These are phyloP conservation scores for Termitomyces sp. DNA, from an alignment of 768 basidiomycete species.

Conservation along the genomic window DNA sequence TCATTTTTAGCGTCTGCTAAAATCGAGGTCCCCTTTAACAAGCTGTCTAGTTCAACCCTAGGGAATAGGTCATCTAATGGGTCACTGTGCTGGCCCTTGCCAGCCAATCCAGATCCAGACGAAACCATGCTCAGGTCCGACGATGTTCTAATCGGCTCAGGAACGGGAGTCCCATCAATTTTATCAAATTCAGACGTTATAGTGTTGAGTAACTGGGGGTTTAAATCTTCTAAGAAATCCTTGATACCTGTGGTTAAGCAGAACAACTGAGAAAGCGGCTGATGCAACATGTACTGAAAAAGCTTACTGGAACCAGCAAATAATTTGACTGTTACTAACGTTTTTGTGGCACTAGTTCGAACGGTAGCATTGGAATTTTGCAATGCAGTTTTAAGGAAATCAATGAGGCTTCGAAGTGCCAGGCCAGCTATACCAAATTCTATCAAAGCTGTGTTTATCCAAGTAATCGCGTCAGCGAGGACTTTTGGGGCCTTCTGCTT, in stretches of 20 bases:
- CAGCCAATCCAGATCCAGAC: slow-evolving; percentile 34
- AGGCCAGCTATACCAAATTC: slow-evolving; percentile 93
- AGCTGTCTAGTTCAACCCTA: slow-evolving; percentile 83
- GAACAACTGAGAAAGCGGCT: background rate
- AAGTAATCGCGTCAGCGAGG: slow-evolving; percentile 81
- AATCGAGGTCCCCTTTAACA: slow-evolving; percentile 80
- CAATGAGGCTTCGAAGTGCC: slow-evolving; percentile 77
- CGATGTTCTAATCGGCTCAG: slow-evolving; percentile 73
- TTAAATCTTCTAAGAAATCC: slow-evolving; percentile 89
- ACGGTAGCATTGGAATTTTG: slow-evolving; percentile 94
- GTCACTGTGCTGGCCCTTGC: slow-evolving; percentile 40
- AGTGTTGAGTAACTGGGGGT: slow-evolving; percentile 86
- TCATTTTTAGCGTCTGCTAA: slow-evolving; percentile 84
- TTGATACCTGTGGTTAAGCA: slow-evolving; percentile 60
- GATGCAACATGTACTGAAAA: background rate
- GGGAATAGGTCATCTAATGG: slow-evolving; percentile 94
- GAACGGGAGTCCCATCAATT: slow-evolving; percentile 68
- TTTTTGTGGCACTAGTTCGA: slow-evolving; percentile 88
- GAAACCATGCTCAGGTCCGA: slow-evolving; percentile 60
- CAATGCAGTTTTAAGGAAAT: slow-evolving; percentile 81
- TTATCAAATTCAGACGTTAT: slow-evolving; percentile 93
- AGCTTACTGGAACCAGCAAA: slow-evolving; percentile 82
- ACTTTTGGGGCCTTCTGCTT: slow-evolving; percentile 99
- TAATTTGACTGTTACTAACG: slow-evolving; percentile 84
- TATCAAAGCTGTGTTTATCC: slow-evolving; percentile 79